Evolutionary conservation across 2,329 filamentous ascomycete genomes (phyloP), one percentile per base, ranked within the genome.

Genomic region (Aureobasidium musti): DNA sequence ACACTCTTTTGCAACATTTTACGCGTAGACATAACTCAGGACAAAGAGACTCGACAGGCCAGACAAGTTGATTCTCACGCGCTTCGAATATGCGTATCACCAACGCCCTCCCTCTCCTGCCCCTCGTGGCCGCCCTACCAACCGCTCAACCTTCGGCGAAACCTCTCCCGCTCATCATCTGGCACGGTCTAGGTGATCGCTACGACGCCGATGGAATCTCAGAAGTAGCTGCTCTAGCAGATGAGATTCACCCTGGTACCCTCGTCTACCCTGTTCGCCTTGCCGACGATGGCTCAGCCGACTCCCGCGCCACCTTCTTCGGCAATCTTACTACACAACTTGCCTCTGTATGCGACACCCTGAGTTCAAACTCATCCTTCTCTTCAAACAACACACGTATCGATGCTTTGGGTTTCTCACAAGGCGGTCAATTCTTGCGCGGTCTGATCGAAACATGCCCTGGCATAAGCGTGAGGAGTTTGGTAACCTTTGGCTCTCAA

Each of bases 361-460:
- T 98, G 49, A 84, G 89, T 67, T 75, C 83, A 0, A 86, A 97
- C 75, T 89, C 89, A 0, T 91, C 96, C 76, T 86, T 97, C 19
- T 43, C 30, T 21, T 28, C 41, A 26, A 64, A 61, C 28, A 63
- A 64, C 23, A 57, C 75, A 5, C 63, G 72, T 21, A 84, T 97
- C 75, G 95, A 98, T 78, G 94, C 93, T 39, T 81, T 99, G 41
- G 95, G 95, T 33, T 97, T 99, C 82, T 95, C 91, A 17, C 95
- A 99, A 78, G 95, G 95, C 69, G 95, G 95, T 1, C 91, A 97
- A 77, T 97, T 99, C 81, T 85, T 99, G n/a, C 88, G 95, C 67
- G 95, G 85, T 28, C 93, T 96, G 76, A 82, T 97, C 70, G 88
- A 99, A 82, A 86, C 91, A 50, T 99, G 95, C 82, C 94, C 93